Conservation (phyloP, 768 basidiomycete genomes). For the Sistotremastrum suecicum region DNA sequence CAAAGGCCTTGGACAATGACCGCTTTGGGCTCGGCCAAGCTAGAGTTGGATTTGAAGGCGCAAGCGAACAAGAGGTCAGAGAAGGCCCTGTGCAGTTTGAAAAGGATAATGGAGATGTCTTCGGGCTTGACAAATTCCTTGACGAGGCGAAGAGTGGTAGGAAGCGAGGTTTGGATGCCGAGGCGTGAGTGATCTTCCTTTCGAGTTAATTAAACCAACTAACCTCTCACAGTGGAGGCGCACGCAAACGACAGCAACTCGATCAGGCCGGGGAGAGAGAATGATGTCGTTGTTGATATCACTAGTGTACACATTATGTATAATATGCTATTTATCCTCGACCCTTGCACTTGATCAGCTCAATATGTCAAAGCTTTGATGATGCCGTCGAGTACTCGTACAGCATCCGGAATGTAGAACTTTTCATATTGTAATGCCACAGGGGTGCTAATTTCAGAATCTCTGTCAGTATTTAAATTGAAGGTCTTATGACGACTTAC, state of each 20-base stretch:
- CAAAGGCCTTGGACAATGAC: conserved; percentile 82
- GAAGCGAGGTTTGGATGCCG: conserved; percentile 75
- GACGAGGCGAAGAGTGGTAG: conserved; percentile 94
- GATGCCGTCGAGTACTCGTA: conserved; percentile 71
- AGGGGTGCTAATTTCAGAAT: conserved; percentile 42
- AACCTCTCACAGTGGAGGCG: conserved; percentile 27
- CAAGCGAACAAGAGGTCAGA: conserved; percentile 66
- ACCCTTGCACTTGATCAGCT: conserved; percentile 1
- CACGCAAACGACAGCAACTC: conserved; percentile 57
- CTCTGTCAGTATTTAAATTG: conserved; percentile 1
- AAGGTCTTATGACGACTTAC: conserved; percentile 34
- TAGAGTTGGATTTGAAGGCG: conserved; percentile 82
- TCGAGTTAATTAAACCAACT: neutral
- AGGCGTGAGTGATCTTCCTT: conserved; percentile 33
- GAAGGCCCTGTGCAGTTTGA: conserved; percentile 98
- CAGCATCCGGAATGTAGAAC: conserved; percentile 79
- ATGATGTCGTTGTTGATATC: conserved; percentile 3
- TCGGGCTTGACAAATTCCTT: conserved; percentile 92
- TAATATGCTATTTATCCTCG: no score
- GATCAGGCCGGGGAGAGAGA: conserved; percentile 42
- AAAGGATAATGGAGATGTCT: conserved; percentile 94
- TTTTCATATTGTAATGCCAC: conserved; percentile 79
- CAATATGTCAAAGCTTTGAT: conserved; percentile 71
- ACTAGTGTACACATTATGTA: no score
- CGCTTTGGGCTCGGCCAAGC: conserved; percentile 83